phyloP scores from a whole-genome alignment of 129 eudicot species.

The Pseudognaphalium luteoalbum region DNA sequence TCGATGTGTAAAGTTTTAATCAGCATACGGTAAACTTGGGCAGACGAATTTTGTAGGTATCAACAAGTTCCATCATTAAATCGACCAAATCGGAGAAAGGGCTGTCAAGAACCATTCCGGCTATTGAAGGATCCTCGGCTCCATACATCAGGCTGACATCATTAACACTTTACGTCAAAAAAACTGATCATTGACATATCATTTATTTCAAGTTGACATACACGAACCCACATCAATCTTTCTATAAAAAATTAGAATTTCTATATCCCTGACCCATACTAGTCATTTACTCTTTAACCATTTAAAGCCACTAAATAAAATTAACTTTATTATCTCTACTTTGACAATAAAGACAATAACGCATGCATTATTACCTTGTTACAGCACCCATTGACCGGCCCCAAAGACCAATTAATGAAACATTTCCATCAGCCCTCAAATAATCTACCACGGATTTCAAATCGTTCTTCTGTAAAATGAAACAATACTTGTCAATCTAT shows the following conservation, averaged over 20 bases:
- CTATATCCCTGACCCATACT: background rate
- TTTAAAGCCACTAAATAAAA: background rate
- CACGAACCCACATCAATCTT: background rate
- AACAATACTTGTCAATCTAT: constrained; percentile 22
- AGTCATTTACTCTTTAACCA: background rate
- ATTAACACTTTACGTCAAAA: constrained; percentile 36
- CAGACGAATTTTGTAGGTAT: constrained; percentile 83
- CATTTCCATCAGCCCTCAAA: constrained; percentile 80
- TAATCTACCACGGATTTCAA: constrained; percentile 84
- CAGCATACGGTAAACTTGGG: constrained; percentile 85
- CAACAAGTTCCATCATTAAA: constrained; percentile 98
- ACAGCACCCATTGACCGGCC: constrained; percentile 99
- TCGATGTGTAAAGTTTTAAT: background rate
- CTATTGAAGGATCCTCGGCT: constrained; percentile 95
- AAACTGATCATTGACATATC: constrained; percentile 16
- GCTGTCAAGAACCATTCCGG: constrained; percentile 99
- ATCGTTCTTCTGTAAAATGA: constrained; percentile 76
- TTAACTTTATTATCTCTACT: constrained; percentile 3
- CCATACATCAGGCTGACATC: constrained; percentile 93
- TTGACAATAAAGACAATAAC: constrained; percentile 1
- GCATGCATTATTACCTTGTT: constrained; percentile 55
- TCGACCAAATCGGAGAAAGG: constrained; percentile 97
- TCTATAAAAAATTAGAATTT: background rate
- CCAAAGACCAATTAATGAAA: constrained; percentile 91
- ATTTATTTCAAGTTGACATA: background rate